Base-by-base conservation (phyloP, 306 rosid species). In the Cicer pinnatifidum region DNA sequence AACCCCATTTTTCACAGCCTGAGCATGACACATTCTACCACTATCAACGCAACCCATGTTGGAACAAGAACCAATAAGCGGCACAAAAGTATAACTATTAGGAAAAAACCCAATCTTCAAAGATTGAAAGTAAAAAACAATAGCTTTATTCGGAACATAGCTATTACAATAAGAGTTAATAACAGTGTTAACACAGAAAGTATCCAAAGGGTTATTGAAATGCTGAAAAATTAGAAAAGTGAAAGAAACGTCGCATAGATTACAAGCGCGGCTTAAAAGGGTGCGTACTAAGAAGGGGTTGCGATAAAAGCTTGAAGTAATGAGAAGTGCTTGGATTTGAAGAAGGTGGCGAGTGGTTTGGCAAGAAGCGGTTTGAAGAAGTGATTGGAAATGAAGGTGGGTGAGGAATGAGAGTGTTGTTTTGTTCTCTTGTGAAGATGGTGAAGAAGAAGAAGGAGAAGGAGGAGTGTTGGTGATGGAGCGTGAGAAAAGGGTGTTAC, bases 311-410 rank as follows among this genome's bases (percentile, higher is more conserved):
- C 83, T 84, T 0, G 78, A 56, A 16, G 91, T 77, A 62, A 85
- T 67, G 72, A 88, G 81, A 67, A 82, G 81, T 13, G 93, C 85
- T 28, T 88, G 96, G 60, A 86, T 76, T 86, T 92, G 90, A 72
- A 84, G 43, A 50, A 92, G 75, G 66, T 88, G 85, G 56, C 62
- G 71, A 41, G 53, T 1, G 82, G 10, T 75, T 9, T 3, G 71
- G 78, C 78, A 75, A 11, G 67, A 64, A 6, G 78, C 6, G 10
- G 51, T 33, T 3, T 19, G 78, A n/a, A 83, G 81, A 56, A 83
- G 75, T 3, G 74, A 0, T 23, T 75, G 63, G 65, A 78, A 74
- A 0, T 74, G 72, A 15, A 70, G 41, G 0, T 63, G 39, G 3
- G 80, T 68, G 23, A 79, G 12, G 65, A 33, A 20, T 7, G 53